Percentiles rank a stretch among this genome's conserved stretches.
phyloP scores from a whole-genome alignment of 768 basidiomycete species.

The Paxillus ammoniavirescens region DNA sequence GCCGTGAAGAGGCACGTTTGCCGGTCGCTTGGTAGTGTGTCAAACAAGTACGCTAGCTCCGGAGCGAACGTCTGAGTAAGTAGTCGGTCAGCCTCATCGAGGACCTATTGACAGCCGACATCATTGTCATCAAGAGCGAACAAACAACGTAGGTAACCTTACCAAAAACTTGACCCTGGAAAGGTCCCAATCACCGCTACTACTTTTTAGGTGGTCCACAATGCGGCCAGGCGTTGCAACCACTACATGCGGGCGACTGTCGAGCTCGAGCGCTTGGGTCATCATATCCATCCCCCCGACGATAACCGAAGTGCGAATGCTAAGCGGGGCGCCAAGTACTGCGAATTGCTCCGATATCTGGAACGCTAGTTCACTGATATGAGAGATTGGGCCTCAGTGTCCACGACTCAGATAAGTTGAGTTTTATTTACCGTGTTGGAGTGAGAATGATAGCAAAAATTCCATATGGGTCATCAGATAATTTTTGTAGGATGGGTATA shows the following conservation, averaged over 20 bases:
- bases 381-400: neutral
- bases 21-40: slow-evolving; percentile 74
- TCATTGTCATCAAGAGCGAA: neutral
- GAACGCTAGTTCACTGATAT: slow-evolving; percentile 85
- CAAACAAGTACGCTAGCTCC: slow-evolving; percentile 79
- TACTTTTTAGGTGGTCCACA: slow-evolving; percentile 83
- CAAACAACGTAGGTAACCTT: slow-evolving; percentile 22
- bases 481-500: slow-evolving; percentile 86
- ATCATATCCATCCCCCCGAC: slow-evolving; percentile 99
- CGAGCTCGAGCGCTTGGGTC: slow-evolving; percentile 84
- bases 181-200: slow-evolving; percentile 76
- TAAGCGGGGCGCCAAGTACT: slow-evolving; percentile 81
- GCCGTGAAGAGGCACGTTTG: slow-evolving; percentile 98
- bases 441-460: slow-evolving; percentile 93
- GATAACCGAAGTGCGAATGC: slow-evolving; percentile 80
- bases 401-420: neutral
- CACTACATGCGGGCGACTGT: slow-evolving; percentile 85
- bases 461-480: slow-evolving; percentile 89
- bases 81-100: slow-evolving; percentile 96
- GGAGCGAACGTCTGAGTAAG: slow-evolving; percentile 86
- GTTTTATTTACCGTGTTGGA: slow-evolving; percentile 74
- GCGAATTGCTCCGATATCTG: slow-evolving; percentile 97
- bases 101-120: slow-evolving; percentile 49
- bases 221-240: slow-evolving; percentile 96
- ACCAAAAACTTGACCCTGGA: slow-evolving; percentile 85